Evolutionary conservation across 108 stramenopile species (phyloP).

Genomic region (Cyclotella baltica): DNA sequence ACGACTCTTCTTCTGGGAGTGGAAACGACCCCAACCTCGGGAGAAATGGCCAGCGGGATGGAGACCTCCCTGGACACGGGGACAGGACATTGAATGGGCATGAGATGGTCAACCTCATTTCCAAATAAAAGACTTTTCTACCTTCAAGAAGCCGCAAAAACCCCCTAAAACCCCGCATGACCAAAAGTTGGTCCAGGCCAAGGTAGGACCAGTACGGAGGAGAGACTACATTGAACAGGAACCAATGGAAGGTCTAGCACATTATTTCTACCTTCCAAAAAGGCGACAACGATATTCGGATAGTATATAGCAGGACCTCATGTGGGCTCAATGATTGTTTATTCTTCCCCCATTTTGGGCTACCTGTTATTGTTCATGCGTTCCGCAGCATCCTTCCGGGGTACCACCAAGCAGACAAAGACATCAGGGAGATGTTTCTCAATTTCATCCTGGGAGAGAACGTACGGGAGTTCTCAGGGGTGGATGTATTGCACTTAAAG

Average conservation of each 20-base stretch:
- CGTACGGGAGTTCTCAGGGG: slow-evolving; percentile 25
- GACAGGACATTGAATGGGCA: slow-evolving; percentile 11
- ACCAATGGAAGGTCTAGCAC: not conserved
- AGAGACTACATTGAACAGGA: slow-evolving; percentile 18
- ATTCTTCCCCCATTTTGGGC: slow-evolving; percentile 48
- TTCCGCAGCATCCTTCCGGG: slow-evolving; percentile 14
- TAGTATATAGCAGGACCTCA: slow-evolving; percentile 47
- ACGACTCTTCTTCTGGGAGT: slow-evolving; percentile 50
- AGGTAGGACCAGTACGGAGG: slow-evolving; percentile 18
- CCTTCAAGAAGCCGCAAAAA: not conserved
- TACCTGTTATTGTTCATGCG: slow-evolving; percentile 31
- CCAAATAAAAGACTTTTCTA: not conserved
- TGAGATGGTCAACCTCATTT: too few relatives aligned
- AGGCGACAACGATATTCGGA: slow-evolving; percentile 54
- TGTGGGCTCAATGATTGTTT: slow-evolving; percentile 54
- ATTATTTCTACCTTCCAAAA: slow-evolving; percentile 53
- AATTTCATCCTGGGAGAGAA: slow-evolving; percentile 40
- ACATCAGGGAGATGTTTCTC: slow-evolving; percentile 59
- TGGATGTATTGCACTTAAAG: slow-evolving; percentile 37
- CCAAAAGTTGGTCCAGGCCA: not conserved
- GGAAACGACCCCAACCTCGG: too few relatives aligned
- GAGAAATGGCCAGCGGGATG: not conserved
- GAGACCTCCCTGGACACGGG: not conserved
- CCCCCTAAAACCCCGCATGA: not conserved
- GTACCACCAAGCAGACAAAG: slow-evolving; percentile 43